Percentiles rank a stretch among this genome's conserved stretches.
These are phyloP conservation scores for Neofusicoccum parvum DNA, from an alignment of 2,329 filamentous ascomycete species.

Conservation along the genomic window DNA sequence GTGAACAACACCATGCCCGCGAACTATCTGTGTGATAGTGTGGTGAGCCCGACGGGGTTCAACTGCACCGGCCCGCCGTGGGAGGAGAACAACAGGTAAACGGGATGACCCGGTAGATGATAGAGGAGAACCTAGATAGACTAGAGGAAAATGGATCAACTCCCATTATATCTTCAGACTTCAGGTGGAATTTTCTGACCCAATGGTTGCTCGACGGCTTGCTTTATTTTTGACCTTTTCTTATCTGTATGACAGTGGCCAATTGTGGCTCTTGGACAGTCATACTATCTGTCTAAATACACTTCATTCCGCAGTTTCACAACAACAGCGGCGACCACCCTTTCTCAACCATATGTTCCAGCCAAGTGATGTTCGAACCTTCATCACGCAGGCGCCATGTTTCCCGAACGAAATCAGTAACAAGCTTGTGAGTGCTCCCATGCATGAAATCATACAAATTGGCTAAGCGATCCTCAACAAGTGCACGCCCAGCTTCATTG, in stretches of 20 bases:
- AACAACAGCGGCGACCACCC: background rate
- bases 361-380: background rate
- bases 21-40: constrained; percentile 30
- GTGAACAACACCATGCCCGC: constrained; percentile 24
- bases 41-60: constrained; percentile 21
- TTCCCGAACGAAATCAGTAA: background rate
- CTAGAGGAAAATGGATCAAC: too few relatives aligned
- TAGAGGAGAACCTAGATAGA: too few relatives aligned
- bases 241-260: too few relatives aligned
- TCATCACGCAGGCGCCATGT: background rate
- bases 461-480: background rate
- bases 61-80: constrained; percentile 11
- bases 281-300: too few relatives aligned
- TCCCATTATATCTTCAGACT: too few relatives aligned
- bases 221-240: too few relatives aligned
- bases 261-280: too few relatives aligned
- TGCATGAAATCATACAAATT: background rate
- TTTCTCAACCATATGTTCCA: background rate
- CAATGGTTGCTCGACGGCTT: too few relatives aligned
- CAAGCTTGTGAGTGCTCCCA: background rate
- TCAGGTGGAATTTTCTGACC: too few relatives aligned
- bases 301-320: too few relatives aligned
- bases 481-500: background rate
- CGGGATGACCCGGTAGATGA: too few relatives aligned
- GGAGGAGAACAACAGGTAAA: constrained; percentile 17